Evolutionary conservation across 1,284 basidiomycete species (phyloP).

Genomic region (Takashimella tepidaria): DNA sequence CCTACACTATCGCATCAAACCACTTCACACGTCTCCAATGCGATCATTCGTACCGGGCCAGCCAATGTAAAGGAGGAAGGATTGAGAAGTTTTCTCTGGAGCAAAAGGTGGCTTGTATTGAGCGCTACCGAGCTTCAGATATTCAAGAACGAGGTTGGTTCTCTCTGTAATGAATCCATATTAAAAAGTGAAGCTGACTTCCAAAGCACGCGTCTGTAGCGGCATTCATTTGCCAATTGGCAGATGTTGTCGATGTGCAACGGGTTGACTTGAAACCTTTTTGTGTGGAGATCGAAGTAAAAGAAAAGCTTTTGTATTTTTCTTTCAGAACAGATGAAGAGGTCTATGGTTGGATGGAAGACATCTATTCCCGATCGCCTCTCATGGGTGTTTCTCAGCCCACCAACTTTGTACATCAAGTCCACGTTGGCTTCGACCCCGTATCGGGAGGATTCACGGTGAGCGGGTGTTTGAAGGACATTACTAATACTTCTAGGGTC

Average conservation of each 20-base stretch:
- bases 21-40: conserved; percentile 12
- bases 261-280: conserved; percentile 90
- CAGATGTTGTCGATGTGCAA: conserved; percentile 80
- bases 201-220: conserved; percentile 34
- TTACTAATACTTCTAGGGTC: conserved; percentile 55
- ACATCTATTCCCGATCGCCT: conserved; percentile 87
- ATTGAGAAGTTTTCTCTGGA: conserved; percentile 86
- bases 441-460: conserved; percentile 89
- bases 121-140: conserved; percentile 75
- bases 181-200: neutral
- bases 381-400: conserved; percentile 89
- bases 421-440: conserved; percentile 96
- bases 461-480: conserved; percentile 29
- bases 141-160: conserved; percentile 84
- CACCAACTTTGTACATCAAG: conserved; percentile 96
- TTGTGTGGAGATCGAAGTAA: conserved; percentile 78
- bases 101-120: conserved; percentile 82
- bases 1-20: conserved; percentile 7
- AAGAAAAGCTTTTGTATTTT: conserved; percentile 57
- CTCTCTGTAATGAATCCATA: too few species aligned
- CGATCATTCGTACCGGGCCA: conserved; percentile 50
- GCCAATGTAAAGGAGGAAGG: conserved; percentile 86
- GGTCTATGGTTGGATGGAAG: conserved; percentile 93
- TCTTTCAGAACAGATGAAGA: conserved; percentile 85
- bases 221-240: conserved; percentile 49